These are phyloP conservation scores for Kodamaea sagamina DNA, from an alignment of 805 yeast species.

Conservation along the genomic window DNA sequence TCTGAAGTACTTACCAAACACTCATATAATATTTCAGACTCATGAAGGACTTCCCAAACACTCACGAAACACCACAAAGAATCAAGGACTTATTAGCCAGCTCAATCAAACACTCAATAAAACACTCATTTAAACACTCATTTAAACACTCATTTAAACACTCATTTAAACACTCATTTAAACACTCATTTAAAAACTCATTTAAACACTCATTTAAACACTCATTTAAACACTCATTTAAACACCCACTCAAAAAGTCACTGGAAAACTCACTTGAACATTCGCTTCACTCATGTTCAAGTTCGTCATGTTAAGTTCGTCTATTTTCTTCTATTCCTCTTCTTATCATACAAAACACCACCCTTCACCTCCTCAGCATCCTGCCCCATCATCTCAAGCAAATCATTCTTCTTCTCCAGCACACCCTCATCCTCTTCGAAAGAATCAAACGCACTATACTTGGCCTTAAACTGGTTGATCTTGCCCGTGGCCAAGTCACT, in stretches of 20 bases:
- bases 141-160: background rate
- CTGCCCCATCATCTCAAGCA: slow-evolving; percentile 61
- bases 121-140: slow-evolving; percentile 5
- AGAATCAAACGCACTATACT: slow-evolving; percentile 50
- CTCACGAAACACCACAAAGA: no score
- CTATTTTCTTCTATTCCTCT: slow-evolving; percentile 44
- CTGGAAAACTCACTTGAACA: slow-evolving; percentile 1
- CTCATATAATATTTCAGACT: no score
- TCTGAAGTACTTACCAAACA: no score
- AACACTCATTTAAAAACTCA: no score
- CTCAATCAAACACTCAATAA: no score
- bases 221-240: slow-evolving; percentile 7
- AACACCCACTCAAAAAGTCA: no score
- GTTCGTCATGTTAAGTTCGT: slow-evolving; percentile 4
- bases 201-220: background rate
- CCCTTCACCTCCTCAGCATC: slow-evolving; percentile 57
- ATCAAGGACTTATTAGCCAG: no score
- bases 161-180: slow-evolving; percentile 7
- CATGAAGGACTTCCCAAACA: no score
- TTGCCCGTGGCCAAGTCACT: slow-evolving; percentile 82
- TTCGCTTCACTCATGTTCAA: slow-evolving; percentile 5
- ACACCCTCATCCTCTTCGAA: slow-evolving; percentile 29
- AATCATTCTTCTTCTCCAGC: slow-evolving; percentile 41
- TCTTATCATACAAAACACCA: slow-evolving; percentile 52
- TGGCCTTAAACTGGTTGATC: slow-evolving; percentile 71